phyloP scores from a whole-genome alignment of 345 rosid species.

The Syzygium aqueum region DNA sequence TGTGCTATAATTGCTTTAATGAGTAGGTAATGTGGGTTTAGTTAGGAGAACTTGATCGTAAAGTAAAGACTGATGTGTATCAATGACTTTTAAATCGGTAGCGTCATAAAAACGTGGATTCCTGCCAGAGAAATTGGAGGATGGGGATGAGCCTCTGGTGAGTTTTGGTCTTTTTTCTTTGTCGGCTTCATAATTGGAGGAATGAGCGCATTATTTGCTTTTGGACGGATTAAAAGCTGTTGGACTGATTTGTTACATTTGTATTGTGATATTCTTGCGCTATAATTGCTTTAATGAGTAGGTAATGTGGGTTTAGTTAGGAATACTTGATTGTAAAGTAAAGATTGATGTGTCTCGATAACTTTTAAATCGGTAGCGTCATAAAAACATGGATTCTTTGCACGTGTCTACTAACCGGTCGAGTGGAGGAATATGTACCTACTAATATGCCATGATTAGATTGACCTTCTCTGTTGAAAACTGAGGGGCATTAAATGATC shows the following conservation, averaged over 20 bases:
- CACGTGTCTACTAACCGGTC: not conserved
- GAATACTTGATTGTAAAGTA: not conserved
- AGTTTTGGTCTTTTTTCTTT: not conserved
- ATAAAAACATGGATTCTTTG: not conserved
- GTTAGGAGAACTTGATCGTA: not conserved
- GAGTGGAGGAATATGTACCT: not conserved
- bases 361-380: not conserved
- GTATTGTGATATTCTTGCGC: not conserved
- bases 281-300: not conserved
- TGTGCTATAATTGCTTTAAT: not conserved
- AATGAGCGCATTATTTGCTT: not conserved
- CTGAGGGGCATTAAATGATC: not conserved
- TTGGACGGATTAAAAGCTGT: not conserved
- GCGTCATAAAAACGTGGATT: not conserved
- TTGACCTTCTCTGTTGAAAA: not conserved
- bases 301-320: not conserved
- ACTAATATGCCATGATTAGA: not conserved
- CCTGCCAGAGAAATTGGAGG: slow-evolving; percentile 38
- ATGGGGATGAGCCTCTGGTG: slow-evolving; percentile 51
- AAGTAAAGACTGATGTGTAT: not conserved
- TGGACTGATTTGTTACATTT: not conserved
- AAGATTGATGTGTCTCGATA: not conserved
- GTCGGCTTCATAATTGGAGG: not conserved
- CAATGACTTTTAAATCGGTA: not conserved
- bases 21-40: not conserved